Percentiles rank a stretch among this genome's conserved stretches.
phyloP scores from a whole-genome alignment of 257 asterid genomes.

The Hygrophila difformis region DNA sequence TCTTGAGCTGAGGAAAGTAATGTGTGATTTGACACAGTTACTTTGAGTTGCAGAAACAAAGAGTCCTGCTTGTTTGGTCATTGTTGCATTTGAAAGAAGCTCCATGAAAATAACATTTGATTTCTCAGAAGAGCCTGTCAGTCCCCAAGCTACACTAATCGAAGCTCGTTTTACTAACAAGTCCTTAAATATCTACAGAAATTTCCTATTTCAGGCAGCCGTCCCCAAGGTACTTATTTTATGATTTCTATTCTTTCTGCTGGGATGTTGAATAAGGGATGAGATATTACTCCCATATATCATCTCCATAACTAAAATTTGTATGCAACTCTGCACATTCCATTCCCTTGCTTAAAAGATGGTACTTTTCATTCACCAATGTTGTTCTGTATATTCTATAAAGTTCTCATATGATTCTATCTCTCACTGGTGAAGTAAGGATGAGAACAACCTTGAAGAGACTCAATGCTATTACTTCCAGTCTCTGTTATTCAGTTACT shows the following conservation, averaged over 20 bases:
- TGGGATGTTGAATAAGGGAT: too few species aligned
- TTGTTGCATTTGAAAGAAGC: conserved; percentile 79
- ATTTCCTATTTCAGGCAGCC: conserved; percentile 90
- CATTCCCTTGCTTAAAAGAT: too few species aligned
- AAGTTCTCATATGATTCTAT: neutral
- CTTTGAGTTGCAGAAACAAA: conserved; percentile 50
- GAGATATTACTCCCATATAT: too few species aligned
- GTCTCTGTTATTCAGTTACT: too few species aligned
- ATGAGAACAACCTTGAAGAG: neutral
- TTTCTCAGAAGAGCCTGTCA: conserved; percentile 75
- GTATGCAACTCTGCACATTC: too few species aligned
- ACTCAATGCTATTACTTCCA: neutral
- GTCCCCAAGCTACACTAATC: conserved; percentile 52
- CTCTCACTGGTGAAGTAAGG: neutral
- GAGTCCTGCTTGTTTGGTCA: conserved; percentile 56
- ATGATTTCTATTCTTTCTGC: neutral
- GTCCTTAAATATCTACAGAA: conserved; percentile 50
- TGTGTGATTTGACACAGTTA: conserved; percentile 13
- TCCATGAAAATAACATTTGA: conserved; percentile 56
- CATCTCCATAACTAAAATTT: too few species aligned
- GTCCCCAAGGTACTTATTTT: conserved; percentile 86
- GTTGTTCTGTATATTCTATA: too few species aligned
- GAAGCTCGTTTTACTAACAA: conserved; percentile 75
- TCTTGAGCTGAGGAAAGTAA: too few species aligned
- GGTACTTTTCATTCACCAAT: too few species aligned